Evolutionary conservation across 129 eudicot genomes (phyloP), one percentile per base, ranked within the genome.

Genomic region (Flaveria bidentis): DNA sequence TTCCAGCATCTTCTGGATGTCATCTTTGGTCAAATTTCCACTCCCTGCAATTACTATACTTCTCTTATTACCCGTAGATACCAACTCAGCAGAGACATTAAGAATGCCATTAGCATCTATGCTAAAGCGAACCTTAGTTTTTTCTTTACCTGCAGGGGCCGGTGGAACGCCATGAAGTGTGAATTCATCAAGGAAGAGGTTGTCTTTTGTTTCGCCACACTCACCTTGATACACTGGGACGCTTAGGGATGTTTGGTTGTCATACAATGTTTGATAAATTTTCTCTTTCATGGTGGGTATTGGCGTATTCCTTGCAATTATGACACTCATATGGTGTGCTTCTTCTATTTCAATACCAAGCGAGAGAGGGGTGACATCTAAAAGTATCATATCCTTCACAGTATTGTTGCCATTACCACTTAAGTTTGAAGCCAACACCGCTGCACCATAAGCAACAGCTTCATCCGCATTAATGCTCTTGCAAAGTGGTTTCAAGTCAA

Each of bases 391-490:
- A 52, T 52, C 58, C 11, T n/a, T 52, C 8, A 52, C 58, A 4
- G 58, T 1, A 3, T 16, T n/a, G 5, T 52, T 52, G 9, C 23
- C 58, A 52, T 52, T 52, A n/a, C 22, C 58, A 52, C 58, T 52
- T n/a, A 52, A 52, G 58, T n/a, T n/a, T 52, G 58, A 23, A 52
- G 58, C 58, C 58, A 52, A 52, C 58, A 52, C 58, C 5, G 58
- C 58, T n/a, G 58, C 58, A 52, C 58, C 58, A 52, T n/a, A 52
- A 6, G 58, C 58, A 52, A 52, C 58, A 16, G 23, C 58, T 52
- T 52, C 58, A 6, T 52, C 58, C 2, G 11, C 58, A 52, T 52
- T 52, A 52, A 52, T 52, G 58, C 9, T 52, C 58, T 52, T 52
- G 23, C 20, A 52, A 52, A 52, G 22, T 52, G 22, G 22, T 52